These are phyloP conservation scores for Kwoniella dendrophila DNA, from an alignment of 768 basidiomycete genomes.

Conservation along the genomic window DNA sequence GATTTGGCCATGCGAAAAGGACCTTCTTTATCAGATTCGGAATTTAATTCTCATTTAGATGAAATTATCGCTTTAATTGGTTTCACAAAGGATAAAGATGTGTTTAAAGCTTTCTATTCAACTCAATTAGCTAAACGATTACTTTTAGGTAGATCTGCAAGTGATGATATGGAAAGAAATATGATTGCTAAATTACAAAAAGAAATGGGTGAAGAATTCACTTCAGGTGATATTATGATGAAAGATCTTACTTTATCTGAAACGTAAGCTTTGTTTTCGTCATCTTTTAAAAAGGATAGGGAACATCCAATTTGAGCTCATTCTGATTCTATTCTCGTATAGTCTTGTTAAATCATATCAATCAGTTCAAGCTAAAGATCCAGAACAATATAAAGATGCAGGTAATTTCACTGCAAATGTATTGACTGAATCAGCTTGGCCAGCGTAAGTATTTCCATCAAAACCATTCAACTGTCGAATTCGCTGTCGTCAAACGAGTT, in stretches of 20 bases:
- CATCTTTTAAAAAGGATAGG: not conserved
- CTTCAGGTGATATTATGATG: slow-evolving; percentile 93
- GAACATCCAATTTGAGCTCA: not conserved
- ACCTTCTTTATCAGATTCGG: slow-evolving; percentile 72
- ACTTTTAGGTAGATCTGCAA: slow-evolving; percentile 81
- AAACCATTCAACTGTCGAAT: slow-evolving; percentile 1
- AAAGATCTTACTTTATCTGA: slow-evolving; percentile 68
- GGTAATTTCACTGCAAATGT: slow-evolving; percentile 57
- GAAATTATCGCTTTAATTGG: slow-evolving; percentile 96
- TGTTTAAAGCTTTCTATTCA: slow-evolving; percentile 98
- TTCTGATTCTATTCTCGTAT: too few species aligned
- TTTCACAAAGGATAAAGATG: slow-evolving; percentile 90
- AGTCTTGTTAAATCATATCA: slow-evolving; percentile 49
- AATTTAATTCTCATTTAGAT: slow-evolving; percentile 83
- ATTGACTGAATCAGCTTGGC: slow-evolving; percentile 47
- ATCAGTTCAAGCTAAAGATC: slow-evolving; percentile 43
- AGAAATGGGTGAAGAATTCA: slow-evolving; percentile 94
- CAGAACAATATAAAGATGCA: slow-evolving; percentile 71
- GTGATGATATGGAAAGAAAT: slow-evolving; percentile 95
- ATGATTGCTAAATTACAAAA: slow-evolving; percentile 73
- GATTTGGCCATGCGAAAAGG: slow-evolving; percentile 86
- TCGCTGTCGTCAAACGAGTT: not conserved
- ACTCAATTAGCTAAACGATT: slow-evolving; percentile 91
- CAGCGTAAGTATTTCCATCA: slow-evolving; percentile 30
- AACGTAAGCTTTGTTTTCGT: slow-evolving; percentile 45